Evolutionary conservation across 148 eudicot genomes (phyloP).

Genomic region (Euryodendron excelsum): DNA sequence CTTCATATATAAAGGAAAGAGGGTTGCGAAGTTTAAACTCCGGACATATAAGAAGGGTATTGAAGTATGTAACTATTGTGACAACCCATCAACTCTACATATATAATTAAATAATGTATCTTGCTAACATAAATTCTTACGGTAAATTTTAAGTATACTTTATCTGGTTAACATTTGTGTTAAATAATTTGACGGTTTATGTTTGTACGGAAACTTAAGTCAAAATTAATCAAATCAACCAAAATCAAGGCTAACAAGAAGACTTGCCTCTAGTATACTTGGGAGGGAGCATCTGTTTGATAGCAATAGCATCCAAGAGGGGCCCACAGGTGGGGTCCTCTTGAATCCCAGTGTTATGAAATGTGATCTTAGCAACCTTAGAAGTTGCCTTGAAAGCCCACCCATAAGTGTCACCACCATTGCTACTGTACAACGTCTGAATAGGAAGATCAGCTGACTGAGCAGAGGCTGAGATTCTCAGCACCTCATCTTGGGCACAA

Average conservation of each 20-base stretch:
- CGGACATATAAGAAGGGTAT: too few species aligned
- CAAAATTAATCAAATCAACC: neutral
- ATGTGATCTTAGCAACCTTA: constrained; percentile 46
- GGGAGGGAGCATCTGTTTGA: constrained; percentile 47
- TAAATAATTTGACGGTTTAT: too few species aligned
- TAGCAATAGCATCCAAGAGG: constrained; percentile 67
- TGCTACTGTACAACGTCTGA: constrained; percentile 67
- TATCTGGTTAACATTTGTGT: too few species aligned
- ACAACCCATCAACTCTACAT: too few species aligned
- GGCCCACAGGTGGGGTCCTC: constrained; percentile 87
- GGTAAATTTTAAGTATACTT: too few species aligned
- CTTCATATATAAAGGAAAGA: too few species aligned
- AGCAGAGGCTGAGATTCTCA: constrained; percentile 32
- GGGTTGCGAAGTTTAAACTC: too few species aligned
- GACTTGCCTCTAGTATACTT: constrained; percentile 32
- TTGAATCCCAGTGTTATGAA: constrained; percentile 65
- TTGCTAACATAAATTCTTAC: too few species aligned
- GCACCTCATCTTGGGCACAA: constrained; percentile 56
- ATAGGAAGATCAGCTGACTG: constrained; percentile 49
- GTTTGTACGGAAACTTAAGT: too few species aligned
- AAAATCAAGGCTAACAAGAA: neutral
- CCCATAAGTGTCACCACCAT: constrained; percentile 83
- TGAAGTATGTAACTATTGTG: too few species aligned
- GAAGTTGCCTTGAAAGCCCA: constrained; percentile 59
- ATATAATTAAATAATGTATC: too few species aligned